Evolutionary conservation across 1,284 basidiomycete genomes (phyloP).

Genomic region (Malassezia pachydermatis): DNA sequence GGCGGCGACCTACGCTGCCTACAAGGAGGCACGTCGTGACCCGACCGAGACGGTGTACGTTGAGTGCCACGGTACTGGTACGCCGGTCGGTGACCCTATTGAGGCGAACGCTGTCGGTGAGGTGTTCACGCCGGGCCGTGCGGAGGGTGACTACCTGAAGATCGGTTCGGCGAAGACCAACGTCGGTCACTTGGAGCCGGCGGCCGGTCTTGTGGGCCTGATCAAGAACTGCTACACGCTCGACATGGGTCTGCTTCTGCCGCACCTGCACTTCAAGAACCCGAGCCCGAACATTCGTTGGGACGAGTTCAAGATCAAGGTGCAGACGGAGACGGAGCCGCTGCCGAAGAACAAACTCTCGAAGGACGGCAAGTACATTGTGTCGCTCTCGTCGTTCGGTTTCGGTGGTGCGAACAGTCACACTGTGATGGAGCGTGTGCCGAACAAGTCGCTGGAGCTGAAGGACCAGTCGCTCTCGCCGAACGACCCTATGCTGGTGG

Average conservation of each 20-base stretch:
- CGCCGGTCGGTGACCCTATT: conserved; percentile 22
- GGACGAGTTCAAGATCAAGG: conserved; percentile 18
- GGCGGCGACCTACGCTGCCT: conserved; percentile 12
- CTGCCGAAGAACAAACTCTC: conserved; percentile 15
- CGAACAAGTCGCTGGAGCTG: background rate
- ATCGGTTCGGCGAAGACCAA: conserved; percentile 25
- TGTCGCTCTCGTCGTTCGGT: conserved; percentile 19
- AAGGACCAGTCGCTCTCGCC: background rate
- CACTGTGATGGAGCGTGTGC: conserved; percentile 21
- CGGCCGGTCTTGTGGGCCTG: conserved; percentile 19
- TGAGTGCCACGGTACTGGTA: conserved; percentile 23
- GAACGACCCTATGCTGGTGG: conserved; percentile 15
- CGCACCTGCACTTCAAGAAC: conserved; percentile 17
- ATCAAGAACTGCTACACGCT: conserved; percentile 20
- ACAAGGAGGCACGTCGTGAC: conserved; percentile 9
- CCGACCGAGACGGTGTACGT: conserved; percentile 14
- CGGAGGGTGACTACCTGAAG: conserved; percentile 11
- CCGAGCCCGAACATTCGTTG: conserved; percentile 17
- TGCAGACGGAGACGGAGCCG: conserved; percentile 13
- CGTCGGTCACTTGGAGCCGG: conserved; percentile 21
- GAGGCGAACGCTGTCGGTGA: conserved; percentile 20
- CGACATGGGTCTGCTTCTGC: conserved; percentile 12
- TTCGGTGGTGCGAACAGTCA: conserved; percentile 25
- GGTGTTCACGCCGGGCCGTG: conserved; percentile 14
- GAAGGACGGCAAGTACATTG: conserved; percentile 18